Evolutionary conservation across 1,284 basidiomycete genomes (phyloP), one percentile per base, ranked within the genome.

Genomic region (Microbotryum scabiosae): DNA sequence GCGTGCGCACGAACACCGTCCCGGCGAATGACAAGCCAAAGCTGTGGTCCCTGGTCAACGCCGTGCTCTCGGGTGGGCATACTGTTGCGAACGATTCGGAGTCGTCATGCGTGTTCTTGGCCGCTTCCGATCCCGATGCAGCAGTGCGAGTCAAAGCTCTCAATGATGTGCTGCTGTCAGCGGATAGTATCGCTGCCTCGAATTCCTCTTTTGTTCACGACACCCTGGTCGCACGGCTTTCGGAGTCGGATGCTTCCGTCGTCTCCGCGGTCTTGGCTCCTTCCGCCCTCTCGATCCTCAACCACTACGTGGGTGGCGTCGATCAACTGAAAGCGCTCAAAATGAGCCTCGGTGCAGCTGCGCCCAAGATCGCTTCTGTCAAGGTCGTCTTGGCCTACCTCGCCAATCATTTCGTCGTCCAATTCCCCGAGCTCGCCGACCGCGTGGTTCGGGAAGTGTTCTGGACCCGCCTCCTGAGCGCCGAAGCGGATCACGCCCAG

Each of bases 381-480:
- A 78, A 80, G 26, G 72, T 78, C 2, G 88, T 90, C 69, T 73
- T 86, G 12, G 69, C 74, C 3, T 93, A 88, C 75, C 76, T 90
- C 14, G 74, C 78, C 1, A 73, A 77, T 0, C 75, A 82, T 28
- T 81, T 86, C 59, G 75, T 71, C 21, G 58, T 57, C 26, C 56
- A 61, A 26, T 53, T 79, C 51, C 70, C 78, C 0, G 73, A 76
- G 0, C 60, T 76, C 0, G 69, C 75, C 14, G 73, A 79, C 28
- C 72, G 78, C 5, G 75, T 86, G 10, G 84, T 89, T 65, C 77
- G 83, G 67, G 73, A 76, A 23, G 73, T 86, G 2, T 74, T 92
- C 52, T 86, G 89, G 71, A 86, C 87, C 0, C 82, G 84, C 68
- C 75, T 93, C 21, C 74, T 93, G 16, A 84, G 82, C 63, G 85